Base-by-base conservation (phyloP, 2,329 filamentous ascomycete species). In the Talaromyces atroroseus region DNA sequence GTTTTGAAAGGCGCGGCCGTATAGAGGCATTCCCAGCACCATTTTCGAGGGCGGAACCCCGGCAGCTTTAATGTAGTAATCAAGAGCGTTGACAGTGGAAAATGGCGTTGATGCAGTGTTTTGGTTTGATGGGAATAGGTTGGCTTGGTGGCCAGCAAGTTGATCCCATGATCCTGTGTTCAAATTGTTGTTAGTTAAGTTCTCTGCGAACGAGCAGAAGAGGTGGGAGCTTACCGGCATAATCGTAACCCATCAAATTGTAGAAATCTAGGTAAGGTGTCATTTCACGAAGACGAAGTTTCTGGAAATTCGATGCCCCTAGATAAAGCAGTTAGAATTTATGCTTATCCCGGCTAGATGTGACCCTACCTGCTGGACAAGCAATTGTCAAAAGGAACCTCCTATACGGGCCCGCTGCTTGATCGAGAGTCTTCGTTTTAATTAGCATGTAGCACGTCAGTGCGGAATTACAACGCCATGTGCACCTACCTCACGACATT, bases 1-100 rank as follows among this genome's bases (percentile, higher is more conserved):
- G 63, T 85, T 84, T 65, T 85, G 80, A 68, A 96, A 97, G 0
- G 90, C 85, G 42, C 91, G 88, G 3, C 92, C 92, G 70, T 96
- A 96, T n/a, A 97, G 76, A 6, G 92, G 92, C 89, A 96, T 94
- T 3, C 92, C 92, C n/a, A 96, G 70, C 5, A 96, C 87, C 47
- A 97, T 83, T 75, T 95, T 96, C 57, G 78, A 68, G 0, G 83
- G 68, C 0, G 81, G 71, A 0, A 96, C 85, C 3, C 67, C 65
- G 14, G 85, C 84, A 1, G 77, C 78, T 2, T 76, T 70, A 40
- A 82, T 77, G 74, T 96, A 97, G 66, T 86, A 78, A 10, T 85
- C 75, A 1, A 96, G 74, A 0, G 91, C 91, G 0, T 79, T 76
- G 5, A 80, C 76, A 8, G 88, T 89, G 66, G 82, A 90, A 75